Evolutionary conservation across 1,284 basidiomycete species (phyloP), one percentile per base, ranked within the genome.

Genomic region (Clitocybe nebularis): DNA sequence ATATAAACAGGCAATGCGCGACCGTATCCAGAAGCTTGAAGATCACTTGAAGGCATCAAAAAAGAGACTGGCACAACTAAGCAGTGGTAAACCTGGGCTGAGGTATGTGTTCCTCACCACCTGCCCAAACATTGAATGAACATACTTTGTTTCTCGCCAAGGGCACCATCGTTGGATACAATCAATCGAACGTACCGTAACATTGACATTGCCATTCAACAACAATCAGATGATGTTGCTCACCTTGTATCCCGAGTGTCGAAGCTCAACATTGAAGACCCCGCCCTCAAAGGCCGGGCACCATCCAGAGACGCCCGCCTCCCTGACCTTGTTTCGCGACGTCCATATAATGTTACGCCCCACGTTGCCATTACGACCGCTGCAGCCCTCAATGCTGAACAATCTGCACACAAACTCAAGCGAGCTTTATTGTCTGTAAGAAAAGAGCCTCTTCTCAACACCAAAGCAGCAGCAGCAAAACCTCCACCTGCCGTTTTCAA

Each of bases 111-210:
- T 10, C 4, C 36, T 21, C 42, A 20, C 28, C 32, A 35, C 46
- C 16, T 16, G 21, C 32, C 38, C 1, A 14, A 28, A 22, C 16
- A 17, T 20, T 33, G 39, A 40, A 32, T 39, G 35, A 7, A 35
- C 25, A 13, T 38, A 26, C 26, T 13, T 17, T 20, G 3, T 13
- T 20, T 21, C 14, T 30, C 42, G 23, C 8, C 54, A n/a, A 91
- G 87, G 51, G 77, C 87, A 5, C 91, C 92, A 0, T 82, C 88
- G 7, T 63, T 94, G 35, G 91, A 92, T 55, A 86, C 87, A 0
- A 77, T 94, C 54, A 83, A 88, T 48, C 77, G 90, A 20, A 88
- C 89, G 0, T 87, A 84, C 52, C 79, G 84, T 36, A 93, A 93
- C 59, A 89, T 94, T 49, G 84, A 87, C 37, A 55, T 77, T 14